These are phyloP conservation scores for Candida michaelii DNA, from an alignment of 805 yeast species.

Conservation along the genomic window DNA sequence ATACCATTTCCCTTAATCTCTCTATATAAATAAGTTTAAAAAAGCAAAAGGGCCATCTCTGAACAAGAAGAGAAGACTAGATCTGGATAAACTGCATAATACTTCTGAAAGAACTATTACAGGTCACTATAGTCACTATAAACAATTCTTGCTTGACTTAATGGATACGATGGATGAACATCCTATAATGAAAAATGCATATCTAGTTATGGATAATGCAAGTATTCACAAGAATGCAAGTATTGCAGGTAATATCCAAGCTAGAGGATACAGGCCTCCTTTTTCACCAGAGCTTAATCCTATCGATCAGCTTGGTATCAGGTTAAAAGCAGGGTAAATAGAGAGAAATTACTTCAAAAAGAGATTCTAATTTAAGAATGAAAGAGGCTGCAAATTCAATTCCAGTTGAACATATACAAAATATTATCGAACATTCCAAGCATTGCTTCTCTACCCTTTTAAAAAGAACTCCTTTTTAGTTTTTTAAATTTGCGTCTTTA, in stretches of 20 bases:
- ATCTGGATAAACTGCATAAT: no score
- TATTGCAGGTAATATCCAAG: conserved; percentile 12
- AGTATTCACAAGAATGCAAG: conserved; percentile 14
- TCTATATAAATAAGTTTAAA: no score
- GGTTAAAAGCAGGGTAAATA: conserved; percentile 5
- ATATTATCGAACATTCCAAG: no score
- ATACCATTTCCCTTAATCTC: no score
- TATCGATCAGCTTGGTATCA: conserved; percentile 18
- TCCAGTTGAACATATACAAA: conserved; percentile 6
- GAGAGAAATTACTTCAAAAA: conserved; percentile 5
- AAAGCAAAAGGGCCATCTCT: no score
- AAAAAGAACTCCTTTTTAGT: no score
- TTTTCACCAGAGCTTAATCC: conserved; percentile 16
- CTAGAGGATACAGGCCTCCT: conserved; percentile 16
- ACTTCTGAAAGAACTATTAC: conserved; percentile 13
- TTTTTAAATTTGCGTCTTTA: no score
- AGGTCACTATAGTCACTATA: conserved; percentile 14
- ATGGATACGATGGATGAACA: conserved; percentile 10
- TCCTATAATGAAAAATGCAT: conserved; percentile 5
- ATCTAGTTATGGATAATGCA: conserved; percentile 17
- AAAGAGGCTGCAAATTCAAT: conserved; percentile 10
- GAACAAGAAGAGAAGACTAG: no score
- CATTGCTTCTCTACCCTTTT: no score
- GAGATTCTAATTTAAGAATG: conserved; percentile 8
- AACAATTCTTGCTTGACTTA: conserved; percentile 13